phyloP scores from a whole-genome alignment of 2,329 filamentous ascomycete genomes.

The Colletotrichum horii region DNA sequence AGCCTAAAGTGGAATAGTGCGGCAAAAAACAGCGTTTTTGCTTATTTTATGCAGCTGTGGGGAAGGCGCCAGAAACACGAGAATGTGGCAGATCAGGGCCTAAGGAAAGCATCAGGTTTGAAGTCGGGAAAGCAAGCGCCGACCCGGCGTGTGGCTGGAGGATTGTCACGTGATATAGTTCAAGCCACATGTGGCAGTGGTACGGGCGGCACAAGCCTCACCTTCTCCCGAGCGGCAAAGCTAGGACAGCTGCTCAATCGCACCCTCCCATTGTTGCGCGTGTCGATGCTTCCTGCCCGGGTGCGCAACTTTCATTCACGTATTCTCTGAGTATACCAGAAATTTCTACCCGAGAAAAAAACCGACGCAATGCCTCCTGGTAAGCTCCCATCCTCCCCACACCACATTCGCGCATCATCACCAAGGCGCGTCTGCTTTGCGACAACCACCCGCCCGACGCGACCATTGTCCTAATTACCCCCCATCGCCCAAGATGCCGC shows the following conservation, averaged over 20 bases:
- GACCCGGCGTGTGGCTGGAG: not conserved
- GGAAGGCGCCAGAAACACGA: too few species aligned
- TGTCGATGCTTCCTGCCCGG: not conserved
- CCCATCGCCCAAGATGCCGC: not conserved
- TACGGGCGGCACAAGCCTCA: not conserved
- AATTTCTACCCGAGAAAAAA: not conserved
- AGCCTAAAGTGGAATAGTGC: too few species aligned
- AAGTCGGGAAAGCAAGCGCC: slow-evolving; percentile 6
- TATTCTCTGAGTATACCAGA: too few species aligned
- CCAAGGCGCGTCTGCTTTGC: not conserved
- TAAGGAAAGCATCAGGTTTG: not conserved
- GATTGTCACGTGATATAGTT: not conserved
- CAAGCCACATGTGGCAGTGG: not conserved
- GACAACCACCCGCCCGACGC: not conserved
- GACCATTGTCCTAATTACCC: not conserved
- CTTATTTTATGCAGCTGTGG: too few species aligned
- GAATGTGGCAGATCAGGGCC: too few species aligned
- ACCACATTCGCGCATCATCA: not conserved
- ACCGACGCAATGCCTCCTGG: slow-evolving; percentile 18
- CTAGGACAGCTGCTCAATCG: not conserved
- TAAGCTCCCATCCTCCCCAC: not conserved
- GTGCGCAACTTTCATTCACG: not conserved
- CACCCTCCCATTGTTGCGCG: not conserved
- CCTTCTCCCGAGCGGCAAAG: not conserved
- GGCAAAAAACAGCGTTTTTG: too few species aligned